Base-by-base conservation (phyloP, 1,284 basidiomycete genomes). In the Anthracocystis panici-leucophaei region DNA sequence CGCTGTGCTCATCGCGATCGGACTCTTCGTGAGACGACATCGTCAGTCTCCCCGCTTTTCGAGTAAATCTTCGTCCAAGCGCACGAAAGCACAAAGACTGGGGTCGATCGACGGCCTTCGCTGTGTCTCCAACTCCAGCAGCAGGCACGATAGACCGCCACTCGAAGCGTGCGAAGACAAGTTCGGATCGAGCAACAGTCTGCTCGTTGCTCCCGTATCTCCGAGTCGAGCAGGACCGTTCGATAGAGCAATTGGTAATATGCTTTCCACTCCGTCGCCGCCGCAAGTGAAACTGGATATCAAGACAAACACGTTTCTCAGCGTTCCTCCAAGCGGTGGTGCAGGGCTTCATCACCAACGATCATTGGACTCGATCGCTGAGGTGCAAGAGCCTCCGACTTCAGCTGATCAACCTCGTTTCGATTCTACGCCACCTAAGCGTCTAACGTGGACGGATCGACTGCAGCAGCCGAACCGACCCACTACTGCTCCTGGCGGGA, bases 351-450 rank as follows among this genome's bases (percentile, higher is more conserved):
- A 31, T 2, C 65, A 62, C 18, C 58, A 57, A 14, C 51, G 56
- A n/a, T 60, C 70, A 38, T 55, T 73, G 2, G 70, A 73, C 7
- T 65, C 65, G 35, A 73, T 73, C 50, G 57, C 55, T 9, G 70
- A 73, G 29, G 70, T 60, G 20, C 61, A 50, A n/a, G 70, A 73
- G 27, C 57, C 64, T 3, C 25, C 45, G 12, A 16, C 35, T 5
- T 38, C 35, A 16, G 35, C 35, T 14, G 35, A 38, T 16, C 10
- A 38, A 27, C 21, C 10, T 27, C 29, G 18, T 6, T 8, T 21
- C 25, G 58, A 60, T 5, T 18, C 42, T 0, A 52, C 50, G 3
- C 41, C 58, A 2, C 50, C 44, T 3, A 58, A 50, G 20, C 25
- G 53, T 1, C 38, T 50, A 5, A 62, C 53, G 3, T 62, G 60